These are phyloP conservation scores for Backusella circina DNA, from an alignment of 192 early-diverging fungal genomes.

Conservation along the genomic window DNA sequence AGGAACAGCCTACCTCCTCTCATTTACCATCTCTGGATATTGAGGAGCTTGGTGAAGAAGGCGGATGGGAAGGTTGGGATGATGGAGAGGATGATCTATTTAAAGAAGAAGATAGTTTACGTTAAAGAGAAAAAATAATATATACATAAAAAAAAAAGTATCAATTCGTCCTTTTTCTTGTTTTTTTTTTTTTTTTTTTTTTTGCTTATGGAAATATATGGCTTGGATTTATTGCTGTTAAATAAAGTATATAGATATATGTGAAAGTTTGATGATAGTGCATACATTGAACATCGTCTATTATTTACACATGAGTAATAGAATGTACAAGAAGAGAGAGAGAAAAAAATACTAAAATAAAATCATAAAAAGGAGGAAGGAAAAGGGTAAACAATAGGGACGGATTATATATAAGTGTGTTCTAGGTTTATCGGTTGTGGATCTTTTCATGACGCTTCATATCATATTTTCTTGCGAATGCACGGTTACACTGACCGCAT, in stretches of 20 bases:
- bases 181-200: neutral
- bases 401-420: neutral
- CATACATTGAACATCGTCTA: neutral
- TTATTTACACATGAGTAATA: neutral
- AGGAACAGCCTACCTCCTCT: neutral
- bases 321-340: neutral
- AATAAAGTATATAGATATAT: neutral
- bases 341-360: neutral
- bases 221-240: neutral
- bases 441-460: constrained; percentile 25
- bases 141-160: neutral
- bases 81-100: constrained; percentile 10
- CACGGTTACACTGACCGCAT: constrained; percentile 7
- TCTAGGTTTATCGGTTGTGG: constrained; percentile 11
- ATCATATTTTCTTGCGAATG: constrained; percentile 23
- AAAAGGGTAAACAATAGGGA: neutral
- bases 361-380: neutral
- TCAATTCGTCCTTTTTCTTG: neutral
- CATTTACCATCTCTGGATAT: neutral
- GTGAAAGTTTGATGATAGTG: neutral
- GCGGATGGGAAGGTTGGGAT: constrained; percentile 14
- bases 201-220: neutral
- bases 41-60: neutral
- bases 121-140: neutral
- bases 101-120: neutral